These are phyloP conservation scores for Pilatotrama ljubarskyi DNA, from an alignment of 768 basidiomycete genomes.

Conservation along the genomic window DNA sequence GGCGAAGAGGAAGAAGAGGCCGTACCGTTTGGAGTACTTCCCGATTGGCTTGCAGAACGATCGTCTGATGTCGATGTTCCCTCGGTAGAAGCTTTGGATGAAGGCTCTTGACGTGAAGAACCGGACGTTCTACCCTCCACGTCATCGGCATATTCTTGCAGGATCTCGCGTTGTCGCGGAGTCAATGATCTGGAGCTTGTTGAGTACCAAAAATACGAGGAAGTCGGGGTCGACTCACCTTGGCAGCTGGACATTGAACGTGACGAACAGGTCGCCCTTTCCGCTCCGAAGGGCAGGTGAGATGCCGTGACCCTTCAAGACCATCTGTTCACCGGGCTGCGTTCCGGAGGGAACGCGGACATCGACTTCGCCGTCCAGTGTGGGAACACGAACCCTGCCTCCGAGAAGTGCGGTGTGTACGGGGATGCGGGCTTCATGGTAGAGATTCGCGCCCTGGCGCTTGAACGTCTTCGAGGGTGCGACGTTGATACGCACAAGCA, in stretches of 20 bases:
- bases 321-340: slow-evolving; percentile 97
- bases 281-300: slow-evolving; percentile 55
- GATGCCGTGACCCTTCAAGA: slow-evolving; percentile 86
- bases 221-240: slow-evolving; percentile 55
- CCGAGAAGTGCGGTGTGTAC: slow-evolving; percentile 92
- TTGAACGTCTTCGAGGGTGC: slow-evolving; percentile 80
- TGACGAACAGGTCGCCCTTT: slow-evolving; percentile 86
- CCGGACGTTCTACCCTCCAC: slow-evolving; percentile 64
- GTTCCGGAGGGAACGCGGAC: slow-evolving; percentile 91
- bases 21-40: slow-evolving; percentile 69
- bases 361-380: slow-evolving; percentile 93
- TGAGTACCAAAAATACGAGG: neutral
- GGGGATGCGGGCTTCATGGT: slow-evolving; percentile 88
- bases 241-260: slow-evolving; percentile 85
- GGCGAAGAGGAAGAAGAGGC: slow-evolving; percentile 60
- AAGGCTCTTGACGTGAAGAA: slow-evolving; percentile 18
- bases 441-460: slow-evolving; percentile 88
- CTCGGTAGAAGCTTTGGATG: slow-evolving; percentile 26
- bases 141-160: slow-evolving; percentile 91
- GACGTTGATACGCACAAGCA: slow-evolving; percentile 85
- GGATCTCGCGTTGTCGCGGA: slow-evolving; percentile 78
- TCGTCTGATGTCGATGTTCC: slow-evolving; percentile 24
- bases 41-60: slow-evolving; percentile 27
- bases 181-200: slow-evolving; percentile 66
- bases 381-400: slow-evolving; percentile 88